A percentile compares a stretch with the other conserved stretches of the same genome.
phyloP scores from a whole-genome alignment of 352 stramenopile species.

The Pythium periplocum region DNA sequence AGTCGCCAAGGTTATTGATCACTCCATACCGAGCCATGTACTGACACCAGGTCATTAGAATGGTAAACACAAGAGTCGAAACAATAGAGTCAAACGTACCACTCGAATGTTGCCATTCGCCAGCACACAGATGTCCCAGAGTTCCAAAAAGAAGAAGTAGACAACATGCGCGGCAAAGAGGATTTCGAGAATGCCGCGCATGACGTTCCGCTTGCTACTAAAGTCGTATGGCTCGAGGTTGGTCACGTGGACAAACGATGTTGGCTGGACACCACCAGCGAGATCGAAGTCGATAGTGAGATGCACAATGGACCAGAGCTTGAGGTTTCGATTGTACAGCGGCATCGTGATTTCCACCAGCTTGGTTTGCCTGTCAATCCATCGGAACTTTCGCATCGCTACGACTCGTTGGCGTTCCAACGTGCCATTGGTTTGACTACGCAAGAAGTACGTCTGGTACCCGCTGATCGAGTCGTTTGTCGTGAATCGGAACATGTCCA shows the following conservation, averaged over 20 bases:
- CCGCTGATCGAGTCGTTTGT: constrained; percentile 32
- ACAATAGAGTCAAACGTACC: constrained; percentile 21
- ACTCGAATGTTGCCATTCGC: constrained; percentile 37
- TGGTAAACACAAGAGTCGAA: not conserved
- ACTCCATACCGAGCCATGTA: constrained; percentile 61
- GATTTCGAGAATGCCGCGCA: constrained; percentile 34
- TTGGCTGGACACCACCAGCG: constrained; percentile 41
- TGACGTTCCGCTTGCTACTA: constrained; percentile 34
- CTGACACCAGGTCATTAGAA: constrained; percentile 13
- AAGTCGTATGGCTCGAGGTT: constrained; percentile 73
- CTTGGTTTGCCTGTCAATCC: constrained; percentile 64
- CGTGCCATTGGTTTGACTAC: constrained; percentile 28
- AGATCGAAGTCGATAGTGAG: constrained; percentile 55
- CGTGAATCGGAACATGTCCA: constrained; percentile 62
- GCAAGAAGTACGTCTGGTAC: constrained; percentile 58
- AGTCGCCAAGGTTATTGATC: constrained; percentile 64
- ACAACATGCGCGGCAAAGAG: constrained; percentile 44
- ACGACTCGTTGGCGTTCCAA: constrained; percentile 20
- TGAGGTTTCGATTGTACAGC: constrained; percentile 59
- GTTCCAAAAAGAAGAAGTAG: constrained; percentile 56
- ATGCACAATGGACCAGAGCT: constrained; percentile 55
- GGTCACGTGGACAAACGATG: constrained; percentile 38
- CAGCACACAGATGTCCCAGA: constrained; percentile 64
- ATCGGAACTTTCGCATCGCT: constrained; percentile 42
- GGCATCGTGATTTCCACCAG: constrained; percentile 44